phyloP scores from a whole-genome alignment of 2,329 filamentous ascomycete species.

The Aschersonia sp. region DNA sequence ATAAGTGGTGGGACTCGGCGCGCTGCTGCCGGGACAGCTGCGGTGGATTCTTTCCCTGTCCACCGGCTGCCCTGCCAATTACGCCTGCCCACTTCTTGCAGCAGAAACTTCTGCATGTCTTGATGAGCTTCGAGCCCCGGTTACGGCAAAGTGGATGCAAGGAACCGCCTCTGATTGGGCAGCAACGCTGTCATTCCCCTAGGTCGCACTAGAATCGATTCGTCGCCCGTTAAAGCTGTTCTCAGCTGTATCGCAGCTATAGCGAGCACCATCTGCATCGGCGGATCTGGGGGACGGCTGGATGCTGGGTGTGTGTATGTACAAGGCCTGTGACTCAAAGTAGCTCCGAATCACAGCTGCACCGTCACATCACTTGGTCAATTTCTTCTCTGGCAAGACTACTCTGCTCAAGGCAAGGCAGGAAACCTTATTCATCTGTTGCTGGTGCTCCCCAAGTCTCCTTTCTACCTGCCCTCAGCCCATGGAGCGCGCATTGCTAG shows the following conservation, averaged over 20 bases:
- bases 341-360: too few relatives aligned
- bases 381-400: too few relatives aligned
- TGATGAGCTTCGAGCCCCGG: neutral
- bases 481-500: slow-evolving; percentile 7
- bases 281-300: too few relatives aligned
- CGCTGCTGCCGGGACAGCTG: neutral
- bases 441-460: neutral
- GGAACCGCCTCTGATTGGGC: neutral
- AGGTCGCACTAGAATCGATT: too few relatives aligned
- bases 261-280: too few relatives aligned
- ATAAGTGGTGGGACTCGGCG: neutral
- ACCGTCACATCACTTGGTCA: too few relatives aligned
- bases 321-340: too few relatives aligned
- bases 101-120: neutral
- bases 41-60: neutral
- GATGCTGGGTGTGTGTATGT: too few relatives aligned
- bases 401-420: neutral
- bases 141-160: neutral
- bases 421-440: neutral
- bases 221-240: too few relatives aligned
- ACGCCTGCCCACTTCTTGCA: neutral
- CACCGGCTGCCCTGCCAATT: neutral
- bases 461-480: neutral
- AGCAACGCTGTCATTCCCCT: neutral
- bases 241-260: too few relatives aligned